phyloP scores from a whole-genome alignment of 2,329 filamentous ascomycete species.

The Metarhizium anisopliae region DNA sequence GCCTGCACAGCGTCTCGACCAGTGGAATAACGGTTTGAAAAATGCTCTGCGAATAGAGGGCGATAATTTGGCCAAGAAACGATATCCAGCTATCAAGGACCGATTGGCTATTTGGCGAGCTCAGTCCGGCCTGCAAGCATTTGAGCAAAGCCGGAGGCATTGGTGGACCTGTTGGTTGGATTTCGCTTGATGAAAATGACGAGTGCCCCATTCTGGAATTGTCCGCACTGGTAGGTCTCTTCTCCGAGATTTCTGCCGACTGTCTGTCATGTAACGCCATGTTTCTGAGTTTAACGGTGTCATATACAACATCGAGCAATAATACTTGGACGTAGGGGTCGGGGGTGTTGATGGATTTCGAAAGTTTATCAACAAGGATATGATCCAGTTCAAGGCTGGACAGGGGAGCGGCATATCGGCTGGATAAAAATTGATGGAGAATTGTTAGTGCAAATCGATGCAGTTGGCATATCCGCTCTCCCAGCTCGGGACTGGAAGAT shows the following conservation, averaged over 20 bases:
- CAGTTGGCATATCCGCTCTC: slow-evolving; percentile 50
- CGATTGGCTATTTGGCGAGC: slow-evolving; percentile 61
- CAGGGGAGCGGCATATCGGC: slow-evolving; percentile 50
- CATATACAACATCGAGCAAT: slow-evolving; percentile 69
- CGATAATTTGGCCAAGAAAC: slow-evolving; percentile 75
- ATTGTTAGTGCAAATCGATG: slow-evolving; percentile 63
- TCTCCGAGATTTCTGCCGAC: slow-evolving; percentile 37
- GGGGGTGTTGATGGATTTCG: slow-evolving; percentile 47
- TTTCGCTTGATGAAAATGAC: slow-evolving; percentile 26
- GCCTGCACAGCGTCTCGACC: slow-evolving; percentile 77
- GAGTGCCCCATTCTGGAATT: slow-evolving; percentile 28
- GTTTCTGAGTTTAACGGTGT: slow-evolving; percentile 59
- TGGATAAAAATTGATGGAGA: slow-evolving; percentile 59
- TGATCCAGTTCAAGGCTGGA: slow-evolving; percentile 60
- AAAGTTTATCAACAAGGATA: slow-evolving; percentile 59
- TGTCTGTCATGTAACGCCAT: slow-evolving; percentile 29
- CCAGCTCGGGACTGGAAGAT: slow-evolving; percentile 16
- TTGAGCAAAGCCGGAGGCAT: slow-evolving; percentile 69
- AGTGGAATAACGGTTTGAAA: slow-evolving; percentile 87
- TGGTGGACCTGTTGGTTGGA: slow-evolving; percentile 19
- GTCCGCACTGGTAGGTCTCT: slow-evolving; percentile 33
- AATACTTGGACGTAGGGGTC: slow-evolving; percentile 69
- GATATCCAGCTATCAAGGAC: slow-evolving; percentile 88
- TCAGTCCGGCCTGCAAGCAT: slow-evolving; percentile 74
- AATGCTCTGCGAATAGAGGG: slow-evolving; percentile 73